phyloP scores from a whole-genome alignment of 202 grass and related monocot genomes.

The Schoenoplectus triqueter region DNA sequence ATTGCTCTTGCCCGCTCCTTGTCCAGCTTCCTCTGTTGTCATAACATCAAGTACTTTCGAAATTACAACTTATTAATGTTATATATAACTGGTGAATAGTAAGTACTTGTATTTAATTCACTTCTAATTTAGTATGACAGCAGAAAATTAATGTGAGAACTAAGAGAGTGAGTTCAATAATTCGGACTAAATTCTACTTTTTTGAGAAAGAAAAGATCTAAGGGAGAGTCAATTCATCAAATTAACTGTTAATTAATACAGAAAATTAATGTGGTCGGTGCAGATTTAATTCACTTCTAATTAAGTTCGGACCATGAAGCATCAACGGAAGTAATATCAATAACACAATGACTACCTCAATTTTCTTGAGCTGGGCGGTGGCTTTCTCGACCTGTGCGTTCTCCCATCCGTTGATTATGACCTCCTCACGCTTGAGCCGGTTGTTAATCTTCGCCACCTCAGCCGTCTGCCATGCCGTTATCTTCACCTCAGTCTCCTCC shows the following conservation, averaged over 20 bases:
- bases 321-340: not conserved
- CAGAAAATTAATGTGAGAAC: too few species aligned
- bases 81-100: not conserved
- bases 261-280: too few species aligned
- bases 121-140: not conserved
- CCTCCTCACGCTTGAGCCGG: slow-evolving; percentile 83
- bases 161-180: not conserved
- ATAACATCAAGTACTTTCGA: not conserved
- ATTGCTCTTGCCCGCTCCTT: slow-evolving; percentile 84
- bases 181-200: not conserved
- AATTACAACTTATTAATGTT: not conserved
- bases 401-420: slow-evolving; percentile 90
- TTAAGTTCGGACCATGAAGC: too few species aligned
- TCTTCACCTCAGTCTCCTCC: slow-evolving; percentile 94
- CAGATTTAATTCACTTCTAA: too few species aligned
- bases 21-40: slow-evolving; percentile 72
- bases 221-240: not conserved
- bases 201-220: not conserved
- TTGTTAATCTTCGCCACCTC: slow-evolving; percentile 93
- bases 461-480: slow-evolving; percentile 84
- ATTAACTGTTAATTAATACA: not conserved
- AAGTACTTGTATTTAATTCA: not conserved
- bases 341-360: slow-evolving; percentile 53
- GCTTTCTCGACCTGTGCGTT: slow-evolving; percentile 78
- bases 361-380: slow-evolving; percentile 69